Evolutionary conservation across 257 asterid species (phyloP), one percentile per base, ranked within the genome.

Genomic region (Prunella vulgaris): DNA sequence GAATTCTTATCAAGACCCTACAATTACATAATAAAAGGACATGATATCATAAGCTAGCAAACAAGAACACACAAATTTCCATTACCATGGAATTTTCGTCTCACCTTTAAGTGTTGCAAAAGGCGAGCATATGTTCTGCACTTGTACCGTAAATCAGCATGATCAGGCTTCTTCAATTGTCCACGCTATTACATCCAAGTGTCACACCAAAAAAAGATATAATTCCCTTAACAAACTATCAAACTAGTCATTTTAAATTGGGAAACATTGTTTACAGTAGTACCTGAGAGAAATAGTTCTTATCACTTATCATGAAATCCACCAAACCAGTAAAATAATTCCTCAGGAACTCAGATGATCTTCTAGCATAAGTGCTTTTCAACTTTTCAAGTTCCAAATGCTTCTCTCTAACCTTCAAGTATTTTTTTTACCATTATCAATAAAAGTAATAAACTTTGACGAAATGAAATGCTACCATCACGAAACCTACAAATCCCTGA

Each of bases 61-160:
- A 79, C 56, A 67, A 51, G 38, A 70, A 32, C 12, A 69, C 22
- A 60, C 17, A 30, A 64, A 69, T 57, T 62, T 76, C 28, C 35
- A 68, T 49, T 52, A 24, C 42, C 33, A 15, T 28, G 25, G 35
- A 53, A 20, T 40, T 62, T 37, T 74, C 67, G 74, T 60, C 81
- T 74, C 66, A 94, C 99, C 92, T 89, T 89, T 78, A 94, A 81
- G 78, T 94, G 99, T 77, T 94, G 99, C 84, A 94, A 65, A 76
- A 94, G 95, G 75, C 99, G 97, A 79, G 97, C 97, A 86, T 94
- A 94, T 78, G 93, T 94, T 86, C 97, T 83, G 80, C 99, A 87
- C 81, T 91, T 94, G 75, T 81, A 94, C 62, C 99, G 89, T 68
- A 94, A 82, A 74, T 94, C 99, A 69, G 97, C 96, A 69, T 94